Evolutionary conservation across 2,329 filamentous ascomycete species (phyloP).

Genomic region (Talaromyces sp.): DNA sequence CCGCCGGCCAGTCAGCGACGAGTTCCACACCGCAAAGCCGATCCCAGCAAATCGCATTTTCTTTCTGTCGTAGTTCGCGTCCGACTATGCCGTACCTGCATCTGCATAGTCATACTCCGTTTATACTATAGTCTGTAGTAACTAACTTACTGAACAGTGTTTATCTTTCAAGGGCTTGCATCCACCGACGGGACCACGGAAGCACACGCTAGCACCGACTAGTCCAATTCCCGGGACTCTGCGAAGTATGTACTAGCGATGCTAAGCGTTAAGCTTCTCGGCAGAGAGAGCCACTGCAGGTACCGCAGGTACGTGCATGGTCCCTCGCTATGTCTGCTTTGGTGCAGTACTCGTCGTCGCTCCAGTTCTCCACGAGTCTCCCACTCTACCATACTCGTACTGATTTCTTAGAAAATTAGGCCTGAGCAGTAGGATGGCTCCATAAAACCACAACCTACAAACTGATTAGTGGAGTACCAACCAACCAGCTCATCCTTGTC

Average conservation of each 20-base stretch:
- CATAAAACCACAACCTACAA: background rate
- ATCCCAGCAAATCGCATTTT: slow-evolving; percentile 1
- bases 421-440: background rate
- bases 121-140: no score
- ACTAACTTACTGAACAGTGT: background rate
- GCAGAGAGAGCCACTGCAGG: slow-evolving; percentile 5
- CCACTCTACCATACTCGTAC: background rate
- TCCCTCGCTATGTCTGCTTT: background rate
- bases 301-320: background rate
- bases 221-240: background rate
- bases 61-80: background rate
- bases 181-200: background rate
- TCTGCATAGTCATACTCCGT: no score
- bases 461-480: background rate
- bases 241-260: background rate
- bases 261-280: slow-evolving; percentile 1
- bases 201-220: background rate
- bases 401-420: background rate
- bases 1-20: background rate
- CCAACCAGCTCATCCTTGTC: background rate
- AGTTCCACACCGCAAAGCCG: slow-evolving; percentile 6
- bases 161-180: background rate
- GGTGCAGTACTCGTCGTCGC: background rate
- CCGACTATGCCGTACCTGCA: background rate
- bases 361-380: background rate